Conservation (phyloP, 306 rosid species). For the Cyclanthera cordifolia region DNA sequence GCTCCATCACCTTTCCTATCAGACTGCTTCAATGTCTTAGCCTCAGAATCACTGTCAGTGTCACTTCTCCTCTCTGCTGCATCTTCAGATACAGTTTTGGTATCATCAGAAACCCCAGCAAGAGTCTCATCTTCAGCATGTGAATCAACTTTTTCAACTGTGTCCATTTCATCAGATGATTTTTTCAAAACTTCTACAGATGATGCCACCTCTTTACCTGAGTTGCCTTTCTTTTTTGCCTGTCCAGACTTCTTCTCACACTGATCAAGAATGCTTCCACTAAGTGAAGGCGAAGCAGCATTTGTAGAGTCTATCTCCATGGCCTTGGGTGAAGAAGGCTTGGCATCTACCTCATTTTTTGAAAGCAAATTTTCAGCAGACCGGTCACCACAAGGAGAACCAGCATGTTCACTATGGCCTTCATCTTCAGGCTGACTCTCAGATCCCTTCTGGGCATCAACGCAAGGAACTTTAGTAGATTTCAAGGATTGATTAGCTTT, state of each 20-base stretch:
- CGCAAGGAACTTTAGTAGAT: slow-evolving; percentile 23
- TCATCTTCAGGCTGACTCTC: slow-evolving; percentile 27
- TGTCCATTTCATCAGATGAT: slow-evolving; percentile 42
- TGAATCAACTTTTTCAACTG: slow-evolving; percentile 33
- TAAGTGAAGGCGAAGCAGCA: slow-evolving; percentile 38
- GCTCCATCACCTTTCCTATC: slow-evolving; percentile 42
- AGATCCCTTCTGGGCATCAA: slow-evolving; percentile 30
- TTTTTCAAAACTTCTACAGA: slow-evolving; percentile 32
- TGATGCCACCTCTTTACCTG: slow-evolving; percentile 27
- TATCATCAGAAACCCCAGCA: slow-evolving; percentile 31
- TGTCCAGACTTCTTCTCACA: slow-evolving; percentile 25
- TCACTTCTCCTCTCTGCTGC: slow-evolving; percentile 35
- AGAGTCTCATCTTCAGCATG: slow-evolving; percentile 28
- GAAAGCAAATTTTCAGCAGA: slow-evolving; percentile 37
- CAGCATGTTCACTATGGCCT: slow-evolving; percentile 27
- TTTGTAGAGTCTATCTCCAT: slow-evolving; percentile 40
- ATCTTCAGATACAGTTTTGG: slow-evolving; percentile 24
- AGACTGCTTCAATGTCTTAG: slow-evolving; percentile 37
- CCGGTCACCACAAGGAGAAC: slow-evolving; percentile 26
- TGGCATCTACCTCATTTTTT: slow-evolving; percentile 28
- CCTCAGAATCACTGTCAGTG: slow-evolving; percentile 36
- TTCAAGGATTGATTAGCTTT: slow-evolving; percentile 23
- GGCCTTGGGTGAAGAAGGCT: slow-evolving; percentile 40
- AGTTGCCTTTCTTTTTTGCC: slow-evolving; percentile 30
- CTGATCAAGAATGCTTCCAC: slow-evolving; percentile 34